These are phyloP conservation scores for Trichoderma asperelloides DNA, from an alignment of 495 filamentous ascomycete genomes.

Conservation along the genomic window DNA sequence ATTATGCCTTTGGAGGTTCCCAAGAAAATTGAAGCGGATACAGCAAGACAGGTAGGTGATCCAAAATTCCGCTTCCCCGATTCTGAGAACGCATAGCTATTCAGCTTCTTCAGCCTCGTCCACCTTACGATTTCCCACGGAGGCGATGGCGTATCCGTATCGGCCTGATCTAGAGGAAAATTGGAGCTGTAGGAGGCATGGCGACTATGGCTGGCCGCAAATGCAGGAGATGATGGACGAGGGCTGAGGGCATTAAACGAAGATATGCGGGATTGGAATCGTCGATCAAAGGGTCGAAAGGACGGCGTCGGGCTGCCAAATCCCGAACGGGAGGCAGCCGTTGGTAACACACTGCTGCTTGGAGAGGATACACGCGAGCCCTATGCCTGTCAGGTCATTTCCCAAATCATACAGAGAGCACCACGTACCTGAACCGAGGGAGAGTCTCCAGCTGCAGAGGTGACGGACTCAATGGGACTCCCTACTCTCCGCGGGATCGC, in stretches of 20 bases:
- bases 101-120: constrained; percentile 88
- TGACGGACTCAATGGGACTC: constrained; percentile 41
- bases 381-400: constrained; percentile 38
- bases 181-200: constrained; percentile 60
- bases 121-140: constrained; percentile 97
- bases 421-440: constrained; percentile 74
- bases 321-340: constrained; percentile 36
- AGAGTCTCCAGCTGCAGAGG: constrained; percentile 79
- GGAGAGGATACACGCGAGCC: constrained; percentile 74
- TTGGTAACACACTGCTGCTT: constrained; percentile 50
- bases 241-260: constrained; percentile 47
- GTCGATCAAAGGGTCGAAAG: constrained; percentile 84
- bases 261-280: constrained; percentile 80
- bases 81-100: constrained; percentile 88
- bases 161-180: constrained; percentile 46
- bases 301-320: constrained; percentile 60
- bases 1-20: constrained; percentile 92
- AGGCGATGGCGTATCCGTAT: constrained; percentile 55
- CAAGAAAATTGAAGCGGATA: constrained; percentile 81
- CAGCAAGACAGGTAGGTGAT: constrained; percentile 78
- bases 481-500: constrained; percentile 28
- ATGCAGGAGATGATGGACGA: constrained; percentile 69
- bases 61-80: constrained; percentile 88
- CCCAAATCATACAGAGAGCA: constrained; percentile 5
- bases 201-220: constrained; percentile 65